Conservation (phyloP, 2,329 filamentous ascomycete species). For the Ophiocordyceps sinensis region DNA sequence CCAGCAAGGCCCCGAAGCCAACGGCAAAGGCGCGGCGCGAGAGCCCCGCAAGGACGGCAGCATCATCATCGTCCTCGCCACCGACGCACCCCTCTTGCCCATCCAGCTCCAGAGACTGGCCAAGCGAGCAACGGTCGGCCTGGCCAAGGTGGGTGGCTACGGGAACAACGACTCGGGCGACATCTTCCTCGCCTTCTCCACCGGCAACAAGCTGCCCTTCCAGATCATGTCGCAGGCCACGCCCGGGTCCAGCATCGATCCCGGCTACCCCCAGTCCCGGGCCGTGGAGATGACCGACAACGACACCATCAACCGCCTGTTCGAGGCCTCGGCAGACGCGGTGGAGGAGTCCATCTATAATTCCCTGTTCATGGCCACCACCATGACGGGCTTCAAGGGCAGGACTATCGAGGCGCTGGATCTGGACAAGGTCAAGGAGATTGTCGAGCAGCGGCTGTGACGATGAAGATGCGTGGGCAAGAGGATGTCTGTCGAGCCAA, state of each 20-base stretch:
- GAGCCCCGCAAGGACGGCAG: slow-evolving; percentile 20
- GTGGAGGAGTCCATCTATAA: slow-evolving; percentile 55
- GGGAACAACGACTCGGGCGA: slow-evolving; percentile 50
- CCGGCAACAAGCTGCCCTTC: slow-evolving; percentile 32
- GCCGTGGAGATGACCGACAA: slow-evolving; percentile 30
- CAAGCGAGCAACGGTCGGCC: slow-evolving; percentile 45
- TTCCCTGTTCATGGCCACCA: slow-evolving; percentile 44
- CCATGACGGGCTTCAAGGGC: slow-evolving; percentile 38
- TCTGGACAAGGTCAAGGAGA: slow-evolving; percentile 27
- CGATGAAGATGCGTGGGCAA: too few species aligned
- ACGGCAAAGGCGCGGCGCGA: slow-evolving; percentile 5
- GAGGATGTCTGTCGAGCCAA: too few species aligned
- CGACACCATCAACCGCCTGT: slow-evolving; percentile 43
- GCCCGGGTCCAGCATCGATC: slow-evolving; percentile 21
- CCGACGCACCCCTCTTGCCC: slow-evolving; percentile 16
- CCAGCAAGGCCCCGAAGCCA: slow-evolving; percentile 8
- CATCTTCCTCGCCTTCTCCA: slow-evolving; percentile 54
- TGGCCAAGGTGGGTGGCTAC: slow-evolving; percentile 45
- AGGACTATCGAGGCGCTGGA: slow-evolving; percentile 33
- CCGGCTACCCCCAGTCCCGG: slow-evolving; percentile 20
- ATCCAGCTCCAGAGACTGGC: slow-evolving; percentile 31
- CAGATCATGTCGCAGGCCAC: slow-evolving; percentile 12
- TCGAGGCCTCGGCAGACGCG: slow-evolving; percentile 46
- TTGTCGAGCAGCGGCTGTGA: slow-evolving; percentile 25
- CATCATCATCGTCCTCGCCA: slow-evolving; percentile 19